phyloP scores from a whole-genome alignment of 768 basidiomycete genomes.

The Agaricus subrufescens region DNA sequence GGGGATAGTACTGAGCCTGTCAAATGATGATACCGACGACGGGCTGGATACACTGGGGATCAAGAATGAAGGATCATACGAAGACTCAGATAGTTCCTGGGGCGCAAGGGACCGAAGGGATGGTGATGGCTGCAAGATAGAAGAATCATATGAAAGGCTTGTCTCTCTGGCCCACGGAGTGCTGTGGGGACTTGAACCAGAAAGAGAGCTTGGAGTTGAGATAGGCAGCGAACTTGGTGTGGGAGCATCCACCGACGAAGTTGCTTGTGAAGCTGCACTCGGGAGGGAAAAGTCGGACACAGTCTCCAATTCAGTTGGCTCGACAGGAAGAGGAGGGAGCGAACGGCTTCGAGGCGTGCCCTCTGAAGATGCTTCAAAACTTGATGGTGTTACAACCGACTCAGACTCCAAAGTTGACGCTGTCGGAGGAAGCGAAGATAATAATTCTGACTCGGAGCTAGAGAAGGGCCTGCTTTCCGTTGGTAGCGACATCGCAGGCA shows the following conservation, averaged over 20 bases:
- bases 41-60: slow-evolving; percentile 58
- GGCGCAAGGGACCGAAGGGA: slow-evolving; percentile 49
- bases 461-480: neutral
- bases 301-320: neutral
- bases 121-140: slow-evolving; percentile 67
- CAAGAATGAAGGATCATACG: slow-evolving; percentile 73
- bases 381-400: slow-evolving; percentile 4
- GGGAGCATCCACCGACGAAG: slow-evolving; percentile 14
- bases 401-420: neutral
- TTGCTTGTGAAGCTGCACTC: slow-evolving; percentile 15
- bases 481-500: slow-evolving; percentile 19
- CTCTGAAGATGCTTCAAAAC: slow-evolving; percentile 1
- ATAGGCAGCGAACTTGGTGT: slow-evolving; percentile 16
- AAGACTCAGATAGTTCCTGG: slow-evolving; percentile 57
- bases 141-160: slow-evolving; percentile 72
- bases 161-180: slow-evolving; percentile 58
- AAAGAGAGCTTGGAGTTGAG: slow-evolving; percentile 16
- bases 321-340: neutral
- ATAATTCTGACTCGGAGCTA: slow-evolving; percentile 3
- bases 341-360: neutral
- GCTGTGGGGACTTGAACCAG: slow-evolving; percentile 24
- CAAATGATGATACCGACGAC: slow-evolving; percentile 35
- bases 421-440: slow-evolving; percentile 11
- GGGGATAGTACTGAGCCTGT: slow-evolving; percentile 42
- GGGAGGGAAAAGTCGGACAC: slow-evolving; percentile 16